Base-by-base conservation (phyloP, 768 basidiomycete species). In the Aureoboletus auriporus region DNA sequence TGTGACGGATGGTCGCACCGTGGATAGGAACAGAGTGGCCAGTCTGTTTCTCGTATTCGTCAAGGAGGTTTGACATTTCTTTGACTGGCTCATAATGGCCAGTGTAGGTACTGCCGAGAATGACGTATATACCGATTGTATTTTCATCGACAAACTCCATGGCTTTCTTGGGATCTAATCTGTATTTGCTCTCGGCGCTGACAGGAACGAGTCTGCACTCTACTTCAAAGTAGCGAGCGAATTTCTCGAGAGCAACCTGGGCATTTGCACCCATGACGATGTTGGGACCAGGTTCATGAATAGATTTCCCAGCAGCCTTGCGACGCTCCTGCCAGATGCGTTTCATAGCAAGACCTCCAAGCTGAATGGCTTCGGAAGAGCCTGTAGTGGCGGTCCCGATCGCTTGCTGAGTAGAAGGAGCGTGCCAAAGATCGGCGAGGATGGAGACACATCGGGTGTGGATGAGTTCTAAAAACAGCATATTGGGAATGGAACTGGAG, bases 61-160 rank as follows among this genome's bases (percentile, higher is more conserved):
- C 74, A 65, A 92, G 71, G 9, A 89, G 74, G 36, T 84, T 82
- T 1, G 86, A 73, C 82, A 96, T 89, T 63, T 85, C 88, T 63
- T 88, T 79, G 29, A 96, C 93, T 11, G 86, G 82, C 58, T 95
- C 93, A 58, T 75, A 81, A 55, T 72, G 73, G n/a, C 75, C 79
- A 6, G 79, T 80, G 54, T 74, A 76, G 23, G 75, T 78, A 75
- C 84, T 73, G 29, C 73, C 76, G 23, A 80, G 70, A 49, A 79
- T 79, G 48, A 80, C 79, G 52, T 82, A 86, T 44, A 86, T 69
- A 40, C 84, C 84, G 50, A 86, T 85, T 1, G 81, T 82, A 53
- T 85, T 85, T 69, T 86, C 84, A 56, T 86, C 85, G 13, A 86
- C 74, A 43, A 71, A 78, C 37, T 84, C 69, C 71, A 85, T 78